Evolutionary conservation across 1,139 yeast genomes (phyloP).

Genomic region (Suhomyces ambrosiae): DNA sequence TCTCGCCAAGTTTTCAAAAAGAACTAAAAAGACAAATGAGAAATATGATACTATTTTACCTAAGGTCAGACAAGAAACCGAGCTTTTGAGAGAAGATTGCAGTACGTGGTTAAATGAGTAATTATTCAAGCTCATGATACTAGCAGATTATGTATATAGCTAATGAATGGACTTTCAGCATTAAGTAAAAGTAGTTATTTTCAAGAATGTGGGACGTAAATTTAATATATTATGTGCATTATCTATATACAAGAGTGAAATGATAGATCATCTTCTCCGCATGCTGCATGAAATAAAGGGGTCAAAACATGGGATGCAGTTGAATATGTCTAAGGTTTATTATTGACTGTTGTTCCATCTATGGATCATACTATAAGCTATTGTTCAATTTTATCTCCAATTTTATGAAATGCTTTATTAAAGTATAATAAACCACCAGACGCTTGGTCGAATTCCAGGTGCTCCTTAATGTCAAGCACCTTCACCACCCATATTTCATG

Average conservation of each 20-base stretch:
- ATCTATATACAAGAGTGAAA: background rate
- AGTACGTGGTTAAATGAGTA: constrained; percentile 11
- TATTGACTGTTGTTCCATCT: background rate
- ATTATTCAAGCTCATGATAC: no score
- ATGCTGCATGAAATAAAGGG: no score
- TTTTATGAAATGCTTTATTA: constrained; percentile 58
- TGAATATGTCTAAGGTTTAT: no score
- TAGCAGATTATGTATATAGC: background rate
- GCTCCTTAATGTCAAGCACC: constrained; percentile 54
- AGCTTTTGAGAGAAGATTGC: constrained; percentile 14
- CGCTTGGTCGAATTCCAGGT: constrained; percentile 23
- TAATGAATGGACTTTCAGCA: background rate
- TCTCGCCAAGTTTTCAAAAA: constrained; percentile 29
- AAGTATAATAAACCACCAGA: constrained; percentile 69
- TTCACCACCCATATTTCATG: constrained; percentile 89
- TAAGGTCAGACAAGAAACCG: constrained; percentile 26
- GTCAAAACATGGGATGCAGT: no score
- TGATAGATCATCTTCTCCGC: no score
- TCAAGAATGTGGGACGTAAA: no score
- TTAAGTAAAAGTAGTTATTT: no score
- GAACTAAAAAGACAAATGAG: constrained; percentile 37
- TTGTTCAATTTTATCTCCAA: constrained; percentile 48
- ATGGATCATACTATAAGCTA: no score
- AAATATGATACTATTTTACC: constrained; percentile 44
- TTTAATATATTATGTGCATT: background rate